A percentile compares a stretch with the other conserved stretches of the same genome.
Evolutionary conservation across 306 rosid species (phyloP).

Genomic region (Geum urbanum): DNA sequence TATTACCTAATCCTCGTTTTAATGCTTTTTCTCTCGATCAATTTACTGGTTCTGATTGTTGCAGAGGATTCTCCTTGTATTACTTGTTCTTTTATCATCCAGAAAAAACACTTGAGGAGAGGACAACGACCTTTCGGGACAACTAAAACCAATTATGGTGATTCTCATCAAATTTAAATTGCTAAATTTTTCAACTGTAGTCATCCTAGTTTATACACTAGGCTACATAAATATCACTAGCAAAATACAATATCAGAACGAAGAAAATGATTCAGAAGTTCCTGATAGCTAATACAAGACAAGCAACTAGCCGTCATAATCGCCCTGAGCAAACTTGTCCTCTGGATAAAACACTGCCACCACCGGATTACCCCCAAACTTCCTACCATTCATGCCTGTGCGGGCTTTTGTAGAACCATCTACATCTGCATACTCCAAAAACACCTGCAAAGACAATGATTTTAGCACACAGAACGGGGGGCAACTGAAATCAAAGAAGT

Average conservation of each 20-base stretch:
- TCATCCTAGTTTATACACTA: not conserved
- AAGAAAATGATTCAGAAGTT: not conserved
- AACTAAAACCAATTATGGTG: too few relatives aligned
- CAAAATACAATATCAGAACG: not conserved
- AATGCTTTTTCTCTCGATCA: too few relatives aligned
- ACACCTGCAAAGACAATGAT: conserved; percentile 44
- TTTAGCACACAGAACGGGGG: not conserved
- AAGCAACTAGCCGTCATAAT: conserved; percentile 66
- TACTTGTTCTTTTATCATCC: too few relatives aligned
- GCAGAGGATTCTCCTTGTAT: too few relatives aligned
- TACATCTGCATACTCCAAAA: conserved; percentile 79
- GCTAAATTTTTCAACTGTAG: not conserved
- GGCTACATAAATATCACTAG: not conserved
- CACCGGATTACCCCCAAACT: conserved; percentile 84
- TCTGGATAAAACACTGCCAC: conserved; percentile 73
- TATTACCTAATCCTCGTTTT: too few relatives aligned
- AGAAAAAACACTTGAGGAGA: too few relatives aligned
- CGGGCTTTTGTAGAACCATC: conserved; percentile 88
- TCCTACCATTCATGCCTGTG: conserved; percentile 76
- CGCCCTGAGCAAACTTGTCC: conserved; percentile 79
- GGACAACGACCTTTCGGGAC: too few relatives aligned
- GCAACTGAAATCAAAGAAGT: not conserved
- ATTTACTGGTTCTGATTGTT: too few relatives aligned
- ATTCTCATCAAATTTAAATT: not conserved
- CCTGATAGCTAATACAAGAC: not conserved